Evolutionary conservation across 306 rosid species (phyloP).

Genomic region (Cucurbita ficifolia): DNA sequence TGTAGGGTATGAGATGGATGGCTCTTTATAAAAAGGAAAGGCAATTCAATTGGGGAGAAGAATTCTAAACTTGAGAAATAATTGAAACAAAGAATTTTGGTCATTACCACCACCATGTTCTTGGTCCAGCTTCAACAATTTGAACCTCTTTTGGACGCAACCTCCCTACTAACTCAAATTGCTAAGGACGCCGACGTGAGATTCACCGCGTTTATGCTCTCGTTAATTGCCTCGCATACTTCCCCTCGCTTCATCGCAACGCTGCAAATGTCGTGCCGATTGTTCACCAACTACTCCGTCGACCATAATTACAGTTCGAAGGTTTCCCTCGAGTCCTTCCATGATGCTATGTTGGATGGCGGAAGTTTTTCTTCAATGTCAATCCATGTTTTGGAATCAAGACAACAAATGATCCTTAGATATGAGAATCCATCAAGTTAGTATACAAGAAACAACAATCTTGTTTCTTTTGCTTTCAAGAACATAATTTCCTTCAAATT

Average conservation of each 20-base stretch:
- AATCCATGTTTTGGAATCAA: not conserved
- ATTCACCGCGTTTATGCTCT: not conserved
- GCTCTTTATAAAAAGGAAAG: no score
- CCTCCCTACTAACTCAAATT: not conserved
- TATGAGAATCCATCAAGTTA: not conserved
- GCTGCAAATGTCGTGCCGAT: not conserved
- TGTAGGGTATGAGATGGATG: no score
- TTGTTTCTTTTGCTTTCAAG: not conserved
- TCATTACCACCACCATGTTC: no score
- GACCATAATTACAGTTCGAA: not conserved
- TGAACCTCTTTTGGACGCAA: not conserved
- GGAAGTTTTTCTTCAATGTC: not conserved
- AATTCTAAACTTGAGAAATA: no score
- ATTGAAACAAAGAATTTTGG: no score
- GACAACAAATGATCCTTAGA: not conserved
- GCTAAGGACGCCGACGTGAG: not conserved
- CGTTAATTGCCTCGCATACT: not conserved
- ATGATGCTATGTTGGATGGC: not conserved
- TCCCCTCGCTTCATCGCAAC: not conserved
- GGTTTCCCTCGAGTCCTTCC: not conserved
- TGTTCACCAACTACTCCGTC: not conserved
- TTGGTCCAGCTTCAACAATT: not conserved
- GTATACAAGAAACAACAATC: not conserved
- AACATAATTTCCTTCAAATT: not conserved
- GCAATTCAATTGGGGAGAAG: no score